Evolutionary conservation across 139 green algal genomes (phyloP).

Genomic region (Tetratostichococcus sp.): DNA sequence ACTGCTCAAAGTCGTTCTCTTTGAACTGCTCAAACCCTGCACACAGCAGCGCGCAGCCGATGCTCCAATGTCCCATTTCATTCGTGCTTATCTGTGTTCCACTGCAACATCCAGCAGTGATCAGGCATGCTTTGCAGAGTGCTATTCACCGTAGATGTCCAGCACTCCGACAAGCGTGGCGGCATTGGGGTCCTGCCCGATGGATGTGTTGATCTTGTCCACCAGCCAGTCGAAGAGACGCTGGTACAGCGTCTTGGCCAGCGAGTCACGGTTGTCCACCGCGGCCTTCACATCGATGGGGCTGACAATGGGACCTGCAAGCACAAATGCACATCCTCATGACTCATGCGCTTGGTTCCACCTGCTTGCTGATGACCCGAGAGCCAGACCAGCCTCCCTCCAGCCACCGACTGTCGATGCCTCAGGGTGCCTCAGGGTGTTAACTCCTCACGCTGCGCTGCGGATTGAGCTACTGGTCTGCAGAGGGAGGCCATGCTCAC

Average conservation of each 20-base stretch:
- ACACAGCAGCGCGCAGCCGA: not conserved
- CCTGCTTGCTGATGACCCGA: too few relatives aligned
- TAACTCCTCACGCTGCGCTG: too few relatives aligned
- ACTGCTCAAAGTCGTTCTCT: conserved; percentile 93
- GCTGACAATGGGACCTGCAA: conserved; percentile 74
- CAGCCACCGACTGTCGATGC: too few relatives aligned
- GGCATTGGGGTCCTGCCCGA: conserved; percentile 62
- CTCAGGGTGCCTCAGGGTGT: too few relatives aligned
- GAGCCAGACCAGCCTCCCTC: too few relatives aligned
- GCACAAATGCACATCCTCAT: not conserved
- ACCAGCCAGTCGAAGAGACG: conserved; percentile 98
- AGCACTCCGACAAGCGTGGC: conserved; percentile 80
- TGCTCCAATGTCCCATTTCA: too few relatives aligned
- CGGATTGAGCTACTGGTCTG: too few relatives aligned
- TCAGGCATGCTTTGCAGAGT: too few relatives aligned
- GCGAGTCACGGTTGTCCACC: conserved; percentile 82
- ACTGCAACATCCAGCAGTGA: too few relatives aligned
- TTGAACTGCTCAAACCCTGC: conserved; percentile 84
- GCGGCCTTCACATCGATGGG: conserved; percentile 81
- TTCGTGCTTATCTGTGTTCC: too few relatives aligned
- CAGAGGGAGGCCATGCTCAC: too few relatives aligned
- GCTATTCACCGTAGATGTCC: conserved; percentile 95
- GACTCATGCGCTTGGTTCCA: too few relatives aligned
- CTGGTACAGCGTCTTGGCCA: conserved; percentile 94
- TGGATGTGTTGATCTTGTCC: conserved; percentile 66